Evolutionary conservation across 2,329 filamentous ascomycete genomes (phyloP).

Genomic region (Oidium heveae): DNA sequence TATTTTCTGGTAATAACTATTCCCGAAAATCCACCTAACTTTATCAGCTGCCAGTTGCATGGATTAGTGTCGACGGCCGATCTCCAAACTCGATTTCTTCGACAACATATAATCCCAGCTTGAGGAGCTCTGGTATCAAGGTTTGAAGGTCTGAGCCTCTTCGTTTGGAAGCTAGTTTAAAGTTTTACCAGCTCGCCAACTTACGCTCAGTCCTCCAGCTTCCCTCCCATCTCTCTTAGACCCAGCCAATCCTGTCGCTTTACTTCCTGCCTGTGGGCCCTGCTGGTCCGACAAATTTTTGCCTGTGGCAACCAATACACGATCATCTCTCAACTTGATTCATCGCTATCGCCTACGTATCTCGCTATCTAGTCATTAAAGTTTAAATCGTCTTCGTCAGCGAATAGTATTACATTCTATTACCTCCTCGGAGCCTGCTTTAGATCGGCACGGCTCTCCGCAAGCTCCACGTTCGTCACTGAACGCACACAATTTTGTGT

Average conservation of each 20-base stretch:
- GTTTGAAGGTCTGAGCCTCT: neutral
- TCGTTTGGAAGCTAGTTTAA: neutral
- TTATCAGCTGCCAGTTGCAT: too few species aligned
- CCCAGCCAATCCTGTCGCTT: neutral
- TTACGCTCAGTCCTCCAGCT: neutral
- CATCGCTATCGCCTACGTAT: neutral
- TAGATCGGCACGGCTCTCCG: slow-evolving; percentile 7
- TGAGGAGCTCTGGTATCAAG: too few species aligned
- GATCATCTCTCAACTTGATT: neutral
- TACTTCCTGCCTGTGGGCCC: neutral
- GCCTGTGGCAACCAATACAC: neutral
- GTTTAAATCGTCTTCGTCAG: slow-evolving; percentile 7
- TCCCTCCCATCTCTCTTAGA: neutral
- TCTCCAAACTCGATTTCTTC: too few species aligned
- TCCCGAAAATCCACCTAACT: too few species aligned
- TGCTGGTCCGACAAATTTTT: neutral
- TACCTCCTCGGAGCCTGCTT: slow-evolving; percentile 3
- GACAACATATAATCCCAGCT: too few species aligned
- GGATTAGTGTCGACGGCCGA: too few species aligned
- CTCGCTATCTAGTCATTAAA: neutral
- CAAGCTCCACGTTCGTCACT: slow-evolving; percentile 12
- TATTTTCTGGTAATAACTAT: too few species aligned
- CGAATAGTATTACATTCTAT: slow-evolving; percentile 3
- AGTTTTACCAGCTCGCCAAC: neutral
- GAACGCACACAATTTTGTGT: slow-evolving; percentile 6